These are phyloP conservation scores for Backusella australiensis DNA, from an alignment of 192 early-diverging fungal species.

Conservation along the genomic window DNA sequence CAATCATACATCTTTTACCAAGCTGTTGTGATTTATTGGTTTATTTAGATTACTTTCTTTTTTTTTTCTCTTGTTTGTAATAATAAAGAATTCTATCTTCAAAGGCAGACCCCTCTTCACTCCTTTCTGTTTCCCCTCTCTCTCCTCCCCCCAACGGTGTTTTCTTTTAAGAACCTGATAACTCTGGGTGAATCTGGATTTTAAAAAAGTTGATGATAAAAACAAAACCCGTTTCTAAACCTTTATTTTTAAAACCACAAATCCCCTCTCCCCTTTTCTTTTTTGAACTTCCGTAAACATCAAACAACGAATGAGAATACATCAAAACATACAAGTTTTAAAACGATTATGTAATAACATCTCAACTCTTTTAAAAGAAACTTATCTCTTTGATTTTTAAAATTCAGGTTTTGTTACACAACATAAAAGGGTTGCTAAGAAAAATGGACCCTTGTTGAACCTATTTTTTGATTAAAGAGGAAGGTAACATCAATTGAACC, in stretches of 20 bases:
- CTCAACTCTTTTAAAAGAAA: not conserved
- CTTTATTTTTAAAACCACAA: not conserved
- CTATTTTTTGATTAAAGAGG: constrained; percentile 6
- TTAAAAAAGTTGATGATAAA: not conserved
- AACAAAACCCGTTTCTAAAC: not conserved
- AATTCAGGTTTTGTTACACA: not conserved
- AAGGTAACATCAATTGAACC: not conserved
- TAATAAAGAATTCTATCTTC: not conserved
- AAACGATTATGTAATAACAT: not conserved
- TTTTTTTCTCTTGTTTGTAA: no score
- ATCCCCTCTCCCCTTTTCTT: not conserved
- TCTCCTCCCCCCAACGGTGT: not conserved
- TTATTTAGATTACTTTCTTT: not conserved
- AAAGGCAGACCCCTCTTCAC: not conserved
- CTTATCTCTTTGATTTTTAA: not conserved
- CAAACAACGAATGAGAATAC: not conserved
- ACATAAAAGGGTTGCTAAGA: not conserved
- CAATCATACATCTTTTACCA: not conserved
- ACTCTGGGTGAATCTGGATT: not conserved
- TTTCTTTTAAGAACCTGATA: not conserved
- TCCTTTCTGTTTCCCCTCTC: not conserved
- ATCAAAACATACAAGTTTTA: not conserved
- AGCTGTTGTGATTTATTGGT: not conserved
- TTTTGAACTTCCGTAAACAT: not conserved
- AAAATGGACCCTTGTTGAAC: constrained; percentile 1